Evolutionary conservation across 2,329 filamentous ascomycete species (phyloP), one percentile per base, ranked within the genome.

Genomic region (Trichoderma lentiforme): DNA sequence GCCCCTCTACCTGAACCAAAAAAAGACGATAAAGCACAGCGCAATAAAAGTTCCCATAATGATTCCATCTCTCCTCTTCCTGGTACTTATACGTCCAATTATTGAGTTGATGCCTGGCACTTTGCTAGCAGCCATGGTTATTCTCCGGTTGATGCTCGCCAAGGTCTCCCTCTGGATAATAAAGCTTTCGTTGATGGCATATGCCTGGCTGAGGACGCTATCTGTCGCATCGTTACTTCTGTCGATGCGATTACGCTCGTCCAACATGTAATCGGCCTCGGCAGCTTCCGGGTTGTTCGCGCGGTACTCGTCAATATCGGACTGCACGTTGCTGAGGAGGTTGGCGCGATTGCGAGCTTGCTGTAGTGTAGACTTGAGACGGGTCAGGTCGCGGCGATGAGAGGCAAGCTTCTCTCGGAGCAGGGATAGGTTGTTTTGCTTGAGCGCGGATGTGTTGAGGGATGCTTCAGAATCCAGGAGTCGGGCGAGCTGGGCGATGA

Each of bases 201-300:
- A 99, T 8, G 96, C 96, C 84, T 98, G 96, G 79, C 92, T 95
- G 73, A 99, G 86, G 39, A 99, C 94, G 74, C 89, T 92, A 81
- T 99, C 96, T 62, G 94, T 92, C 86, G 97, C 91, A 76, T 90
- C 92, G 82, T 98, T 92, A 78, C 93, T 97, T 80, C 94, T 92
- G 79, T 99, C 96, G 79, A 99, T 90, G 74, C 93, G 89, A 74
- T 86, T 85, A 66, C 96, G 89, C 86, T 99, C 96, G 77, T 93
- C 92, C 32, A 99, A 88, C 95, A 99, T 98, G 85, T 98, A 99
- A 73, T 99, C 95, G 61, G 94, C 94, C 83, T 98, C 96, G 70
- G 91, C 92, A 3, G 90, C 90, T 76, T 89, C 92, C 9, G 93
- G 93, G 80, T 97, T 96, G 71, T 89, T 90, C 64, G 91, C 89